Conservation (phyloP, 192 early-diverging fungal species). For the Coemansia javaensis region DNA sequence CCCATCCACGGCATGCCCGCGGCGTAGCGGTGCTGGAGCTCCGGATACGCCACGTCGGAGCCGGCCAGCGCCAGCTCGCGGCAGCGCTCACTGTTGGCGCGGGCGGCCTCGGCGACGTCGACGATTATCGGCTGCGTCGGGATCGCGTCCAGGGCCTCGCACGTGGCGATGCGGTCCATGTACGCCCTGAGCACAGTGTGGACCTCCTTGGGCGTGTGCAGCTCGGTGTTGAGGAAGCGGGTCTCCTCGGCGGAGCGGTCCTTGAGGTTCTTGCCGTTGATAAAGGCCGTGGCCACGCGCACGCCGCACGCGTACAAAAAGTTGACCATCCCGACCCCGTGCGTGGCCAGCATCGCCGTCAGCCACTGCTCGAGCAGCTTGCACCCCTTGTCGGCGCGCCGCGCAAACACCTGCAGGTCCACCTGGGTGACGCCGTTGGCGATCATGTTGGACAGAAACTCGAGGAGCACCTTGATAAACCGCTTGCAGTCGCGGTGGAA, state of each 20-base stretch:
- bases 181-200: slow-evolving; percentile 7
- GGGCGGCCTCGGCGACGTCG: no score
- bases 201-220: background rate
- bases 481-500: slow-evolving; percentile 39
- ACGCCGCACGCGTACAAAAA: slow-evolving; percentile 14
- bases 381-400: slow-evolving; percentile 3
- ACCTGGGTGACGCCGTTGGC: background rate
- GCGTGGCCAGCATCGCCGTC: slow-evolving; percentile 21
- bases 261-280: background rate
- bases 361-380: slow-evolving; percentile 37
- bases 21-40: no score
- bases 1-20: no score
- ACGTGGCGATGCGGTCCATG: slow-evolving; percentile 9
- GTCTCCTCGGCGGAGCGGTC: background rate
- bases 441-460: slow-evolving; percentile 1
- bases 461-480: slow-evolving; percentile 24
- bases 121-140: no score
- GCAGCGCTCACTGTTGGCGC: no score
- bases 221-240: background rate
- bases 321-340: slow-evolving; percentile 10
- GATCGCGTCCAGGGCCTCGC: slow-evolving; percentile 1
- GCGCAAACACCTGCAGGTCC: background rate
- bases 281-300: slow-evolving; percentile 7
- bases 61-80: no score
- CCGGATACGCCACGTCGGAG: no score